A percentile compares a stretch with the other conserved stretches of the same genome.
Evolutionary conservation across 805 yeast genomes (phyloP).

Genomic region (Kodamaea jinghongensis): DNA sequence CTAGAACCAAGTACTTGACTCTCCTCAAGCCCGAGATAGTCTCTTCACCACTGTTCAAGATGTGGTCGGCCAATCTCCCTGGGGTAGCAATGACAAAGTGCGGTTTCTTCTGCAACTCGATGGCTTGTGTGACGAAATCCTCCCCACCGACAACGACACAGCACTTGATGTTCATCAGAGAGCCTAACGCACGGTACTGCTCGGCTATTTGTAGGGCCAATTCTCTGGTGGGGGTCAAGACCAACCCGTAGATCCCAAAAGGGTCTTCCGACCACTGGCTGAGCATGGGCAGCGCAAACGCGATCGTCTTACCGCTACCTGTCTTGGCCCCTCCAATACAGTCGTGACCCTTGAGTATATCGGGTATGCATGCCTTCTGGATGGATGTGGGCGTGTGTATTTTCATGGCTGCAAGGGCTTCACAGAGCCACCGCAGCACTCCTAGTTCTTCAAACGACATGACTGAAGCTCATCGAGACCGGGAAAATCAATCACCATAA

Average conservation of each 20-base stretch:
- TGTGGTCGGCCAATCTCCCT: slow-evolving; percentile 92
- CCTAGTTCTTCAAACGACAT: slow-evolving; percentile 64
- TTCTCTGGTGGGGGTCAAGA: slow-evolving; percentile 91
- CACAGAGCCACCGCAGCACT: slow-evolving; percentile 81
- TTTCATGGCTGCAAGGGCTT: slow-evolving; percentile 76
- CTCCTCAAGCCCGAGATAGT: slow-evolving; percentile 75
- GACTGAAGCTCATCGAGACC: background rate
- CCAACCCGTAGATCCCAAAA: slow-evolving; percentile 82
- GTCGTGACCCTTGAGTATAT: slow-evolving; percentile 76
- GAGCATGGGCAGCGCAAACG: slow-evolving; percentile 97
- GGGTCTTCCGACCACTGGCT: slow-evolving; percentile 96
- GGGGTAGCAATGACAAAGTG: slow-evolving; percentile 97
- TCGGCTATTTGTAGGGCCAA: slow-evolving; percentile 96
- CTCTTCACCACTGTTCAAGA: slow-evolving; percentile 84
- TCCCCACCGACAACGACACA: slow-evolving; percentile 92
- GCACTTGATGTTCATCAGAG: slow-evolving; percentile 81
- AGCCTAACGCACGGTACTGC: slow-evolving; percentile 90
- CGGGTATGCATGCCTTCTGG: slow-evolving; percentile 86
- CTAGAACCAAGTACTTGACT: slow-evolving; percentile 79
- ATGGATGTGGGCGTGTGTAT: slow-evolving; percentile 82
- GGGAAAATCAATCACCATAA: no score
- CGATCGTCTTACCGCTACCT: slow-evolving; percentile 96
- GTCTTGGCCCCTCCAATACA: slow-evolving; percentile 99
- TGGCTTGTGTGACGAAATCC: slow-evolving; percentile 85
- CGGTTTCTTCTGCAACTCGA: slow-evolving; percentile 77